Evolutionary conservation across 2,329 filamentous ascomycete species (phyloP), one percentile per base, ranked within the genome.

Genomic region (Sclerotinia borealis): DNA sequence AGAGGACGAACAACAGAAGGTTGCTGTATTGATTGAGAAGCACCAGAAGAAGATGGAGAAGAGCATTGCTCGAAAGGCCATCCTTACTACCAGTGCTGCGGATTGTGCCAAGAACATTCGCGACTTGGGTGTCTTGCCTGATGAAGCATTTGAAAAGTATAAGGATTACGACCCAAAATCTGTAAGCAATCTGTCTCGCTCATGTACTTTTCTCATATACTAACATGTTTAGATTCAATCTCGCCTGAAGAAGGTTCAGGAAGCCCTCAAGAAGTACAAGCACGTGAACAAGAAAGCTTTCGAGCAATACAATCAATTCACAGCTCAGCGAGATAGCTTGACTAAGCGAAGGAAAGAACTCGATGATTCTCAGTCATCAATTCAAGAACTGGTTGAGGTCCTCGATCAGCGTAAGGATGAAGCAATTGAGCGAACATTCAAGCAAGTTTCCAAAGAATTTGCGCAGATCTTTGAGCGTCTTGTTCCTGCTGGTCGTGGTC

Each of bases 261-360:
- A 96, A 70, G 87, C 90, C 0, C 81, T 98, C 61, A 98, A 98
- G 79, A 96, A 97, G 75, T 98, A 95, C 79, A 92, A 92, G 62
- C 92, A 97, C 72, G 93, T 99, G 78, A 99, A 99, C 84, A 99
- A 98, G 79, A 98, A 99, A 79, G 95, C 95, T 0, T 96, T 98
- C 74, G 96, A 99, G 77, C 95, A 99, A 76, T 99, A 98, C 80
- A 96, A 93, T 79, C 96, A 88, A 78, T 99, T 98, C 75, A 97
- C 93, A 9, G 90, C 88, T 58, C 92, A 97, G 77, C 89, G 96
- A 63, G 93, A 96, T 66, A 89, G 89, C 27, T 82, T 99, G 22
- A 90, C 90, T 56, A 89, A 90, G 72, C 89, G 95, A 69, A 86
- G 93, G 56, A 85, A 88, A 70, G 95, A 98, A 75, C 85, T 99